Base-by-base conservation (phyloP, 2,329 filamentous ascomycete genomes). In the Juglanconis oblonga region DNA sequence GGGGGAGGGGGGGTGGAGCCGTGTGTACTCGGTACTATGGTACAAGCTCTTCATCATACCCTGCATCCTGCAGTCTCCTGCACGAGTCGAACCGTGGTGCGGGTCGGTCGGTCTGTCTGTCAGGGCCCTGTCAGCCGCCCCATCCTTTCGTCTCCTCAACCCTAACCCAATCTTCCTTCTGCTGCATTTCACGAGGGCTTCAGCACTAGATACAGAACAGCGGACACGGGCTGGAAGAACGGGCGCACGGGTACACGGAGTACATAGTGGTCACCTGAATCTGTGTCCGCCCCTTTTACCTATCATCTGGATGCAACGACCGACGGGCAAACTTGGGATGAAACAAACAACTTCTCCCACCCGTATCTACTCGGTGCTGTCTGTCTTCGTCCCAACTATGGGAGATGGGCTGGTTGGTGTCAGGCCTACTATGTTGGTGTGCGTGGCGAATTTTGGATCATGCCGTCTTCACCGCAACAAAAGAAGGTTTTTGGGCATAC, bases 81-180 rank as follows among this genome's bases (percentile, higher is more conserved):
- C 61, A 58, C 61, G 61, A 62, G 61, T 62, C 61, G 61, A 55
- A 11, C 57, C 52, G 52, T 59, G 49, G 33, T 47, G 29, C n/a
- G 48, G 9, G 14, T 31, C 17, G 55, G 36, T 47, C 32, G 31
- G 60, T 50, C 52, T 42, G 38, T 48, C 61, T 62, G 53, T 51
- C 61, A 57, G 61, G 57, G 57, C 52, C 57, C 47, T 62, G 58
- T 62, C 61, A 62, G 58, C 61, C 61, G 61, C 61, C 51, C 45
- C 52, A 33, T 47, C 32, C 24, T 35, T 17, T 24, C 40, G 38
- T 32, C 29, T 40, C 52, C 6, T 35, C 33, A 62, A 62, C 61
- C 61, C 61, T 62, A 62, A 62, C 58, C 61, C 61, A 57, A 62
- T 60, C 53, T 53, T 44, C 17, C 44, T 38, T 35, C 24, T 4